These are phyloP conservation scores for Suhomyces bokatorum DNA, from an alignment of 1,139 yeast species.

Conservation along the genomic window DNA sequence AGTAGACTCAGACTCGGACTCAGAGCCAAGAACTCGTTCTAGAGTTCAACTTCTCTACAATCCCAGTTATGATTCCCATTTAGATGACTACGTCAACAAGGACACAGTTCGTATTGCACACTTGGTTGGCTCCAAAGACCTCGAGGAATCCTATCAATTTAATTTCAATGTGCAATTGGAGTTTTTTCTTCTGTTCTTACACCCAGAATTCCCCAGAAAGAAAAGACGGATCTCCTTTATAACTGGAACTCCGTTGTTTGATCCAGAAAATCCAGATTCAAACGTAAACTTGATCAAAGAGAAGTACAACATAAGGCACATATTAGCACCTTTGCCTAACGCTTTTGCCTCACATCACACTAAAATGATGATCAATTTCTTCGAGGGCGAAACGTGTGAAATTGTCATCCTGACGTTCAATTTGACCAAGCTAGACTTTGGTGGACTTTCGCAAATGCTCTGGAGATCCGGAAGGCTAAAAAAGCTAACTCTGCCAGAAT, in stretches of 20 bases:
- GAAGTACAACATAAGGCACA: slow-evolving; percentile 30
- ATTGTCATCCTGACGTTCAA: slow-evolving; percentile 62
- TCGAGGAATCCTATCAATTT: slow-evolving; percentile 48
- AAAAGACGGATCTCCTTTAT: slow-evolving; percentile 31
- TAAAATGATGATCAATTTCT: slow-evolving; percentile 63
- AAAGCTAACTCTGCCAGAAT: slow-evolving; percentile 6
- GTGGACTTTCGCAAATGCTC: slow-evolving; percentile 60
- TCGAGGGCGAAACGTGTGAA: slow-evolving; percentile 32
- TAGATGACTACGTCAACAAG: slow-evolving; percentile 19
- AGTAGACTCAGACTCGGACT: slow-evolving; percentile 1
- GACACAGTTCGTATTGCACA: slow-evolving; percentile 27
- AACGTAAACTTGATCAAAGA: slow-evolving; percentile 13
- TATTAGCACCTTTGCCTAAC: slow-evolving; percentile 34
- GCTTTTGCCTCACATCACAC: slow-evolving; percentile 61
- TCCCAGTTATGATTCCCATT: slow-evolving; percentile 22
- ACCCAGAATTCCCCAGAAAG: slow-evolving; percentile 24
- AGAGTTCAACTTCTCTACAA: slow-evolving; percentile 29
- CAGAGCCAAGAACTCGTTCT: slow-evolving; percentile 14
- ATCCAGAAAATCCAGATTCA: slow-evolving; percentile 13
- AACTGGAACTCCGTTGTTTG: slow-evolving; percentile 29
- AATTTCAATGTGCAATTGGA: slow-evolving; percentile 49
- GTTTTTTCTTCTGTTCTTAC: slow-evolving; percentile 37
- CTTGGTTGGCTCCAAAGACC: slow-evolving; percentile 17
- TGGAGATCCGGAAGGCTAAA: slow-evolving; percentile 60
- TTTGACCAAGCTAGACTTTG: slow-evolving; percentile 53